Conservation (phyloP, 768 basidiomycete species). For the Boletus pseudopeckii region DNA sequence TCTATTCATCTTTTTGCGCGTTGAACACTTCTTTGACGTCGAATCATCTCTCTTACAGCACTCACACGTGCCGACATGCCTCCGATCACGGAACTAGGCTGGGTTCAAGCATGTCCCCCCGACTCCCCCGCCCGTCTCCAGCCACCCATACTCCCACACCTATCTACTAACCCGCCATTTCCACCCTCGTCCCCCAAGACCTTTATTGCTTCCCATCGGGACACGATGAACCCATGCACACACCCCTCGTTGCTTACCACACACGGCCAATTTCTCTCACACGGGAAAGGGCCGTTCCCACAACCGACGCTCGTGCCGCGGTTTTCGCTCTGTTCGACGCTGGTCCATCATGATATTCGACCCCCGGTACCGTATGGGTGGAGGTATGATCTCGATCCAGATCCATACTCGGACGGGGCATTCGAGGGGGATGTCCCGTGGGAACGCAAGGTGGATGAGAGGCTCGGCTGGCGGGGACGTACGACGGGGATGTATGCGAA, state of each 20-base stretch:
- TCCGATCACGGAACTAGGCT: slow-evolving; percentile 23
- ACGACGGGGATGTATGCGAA: slow-evolving; percentile 61
- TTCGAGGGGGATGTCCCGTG: slow-evolving; percentile 55
- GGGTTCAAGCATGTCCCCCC: slow-evolving; percentile 21
- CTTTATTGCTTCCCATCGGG: slow-evolving; percentile 37
- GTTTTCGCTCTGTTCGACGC: slow-evolving; percentile 50
- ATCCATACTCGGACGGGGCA: slow-evolving; percentile 12
- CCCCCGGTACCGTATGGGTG: slow-evolving; percentile 47
- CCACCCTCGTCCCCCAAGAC: slow-evolving; percentile 9
- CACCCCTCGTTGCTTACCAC: slow-evolving; percentile 35
- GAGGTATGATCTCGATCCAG: slow-evolving; percentile 37
- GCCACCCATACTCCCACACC: slow-evolving; percentile 29
- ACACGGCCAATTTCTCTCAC: slow-evolving; percentile 53
- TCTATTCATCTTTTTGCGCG: not conserved
- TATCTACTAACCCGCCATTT: not conserved
- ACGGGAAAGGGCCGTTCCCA: slow-evolving; percentile 45
- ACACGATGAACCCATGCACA: slow-evolving; percentile 36
- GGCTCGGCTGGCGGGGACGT: slow-evolving; percentile 69
- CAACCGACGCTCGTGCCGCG: slow-evolving; percentile 43
- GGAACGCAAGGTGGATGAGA: slow-evolving; percentile 59
- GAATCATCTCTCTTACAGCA: slow-evolving; percentile 16
- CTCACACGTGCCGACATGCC: slow-evolving; percentile 34
- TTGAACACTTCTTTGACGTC: not conserved
- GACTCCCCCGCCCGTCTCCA: slow-evolving; percentile 26
- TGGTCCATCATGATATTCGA: slow-evolving; percentile 55